A percentile compares a stretch with the other conserved stretches of the same genome.
Conservation (phyloP, 148 eudicot species). For the Spergularia bocconei region DNA sequence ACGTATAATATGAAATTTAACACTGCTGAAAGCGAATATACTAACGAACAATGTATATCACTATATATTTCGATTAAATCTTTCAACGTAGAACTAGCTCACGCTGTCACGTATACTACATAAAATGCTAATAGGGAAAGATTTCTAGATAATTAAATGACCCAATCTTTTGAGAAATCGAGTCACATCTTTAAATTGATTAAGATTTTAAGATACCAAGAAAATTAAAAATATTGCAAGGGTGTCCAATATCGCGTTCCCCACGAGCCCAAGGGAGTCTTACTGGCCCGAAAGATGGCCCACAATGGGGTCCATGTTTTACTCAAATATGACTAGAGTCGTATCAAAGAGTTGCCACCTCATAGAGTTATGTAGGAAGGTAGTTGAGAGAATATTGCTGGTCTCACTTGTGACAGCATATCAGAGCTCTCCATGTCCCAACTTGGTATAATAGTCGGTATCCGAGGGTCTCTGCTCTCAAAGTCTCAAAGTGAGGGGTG, state of each 20-base stretch:
- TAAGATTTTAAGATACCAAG: background rate
- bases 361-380: slow-evolving; percentile 15
- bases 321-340: slow-evolving; percentile 13
- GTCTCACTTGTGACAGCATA: slow-evolving; percentile 25
- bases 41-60: no score
- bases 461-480: slow-evolving; percentile 9
- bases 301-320: slow-evolving; percentile 23
- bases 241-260: slow-evolving; percentile 22
- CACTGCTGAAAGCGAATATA: no score
- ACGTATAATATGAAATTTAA: background rate
- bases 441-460: slow-evolving; percentile 32
- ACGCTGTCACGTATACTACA: no score
- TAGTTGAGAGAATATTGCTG: slow-evolving; percentile 16
- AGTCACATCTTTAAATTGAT: slow-evolving; percentile 13
- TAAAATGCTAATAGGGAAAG: background rate
- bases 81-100: no score
- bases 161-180: background rate
- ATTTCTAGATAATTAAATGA: background rate
- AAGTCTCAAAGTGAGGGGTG: no score
- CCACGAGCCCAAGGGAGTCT: slow-evolving; percentile 31
- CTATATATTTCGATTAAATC: no score
- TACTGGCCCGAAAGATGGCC: slow-evolving; percentile 35
- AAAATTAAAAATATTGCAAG: background rate
- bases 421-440: slow-evolving; percentile 11
- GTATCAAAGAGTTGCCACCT: slow-evolving; percentile 22